phyloP scores from a whole-genome alignment of 2,329 filamentous ascomycete species.

The Sclerotinia glacialis region DNA sequence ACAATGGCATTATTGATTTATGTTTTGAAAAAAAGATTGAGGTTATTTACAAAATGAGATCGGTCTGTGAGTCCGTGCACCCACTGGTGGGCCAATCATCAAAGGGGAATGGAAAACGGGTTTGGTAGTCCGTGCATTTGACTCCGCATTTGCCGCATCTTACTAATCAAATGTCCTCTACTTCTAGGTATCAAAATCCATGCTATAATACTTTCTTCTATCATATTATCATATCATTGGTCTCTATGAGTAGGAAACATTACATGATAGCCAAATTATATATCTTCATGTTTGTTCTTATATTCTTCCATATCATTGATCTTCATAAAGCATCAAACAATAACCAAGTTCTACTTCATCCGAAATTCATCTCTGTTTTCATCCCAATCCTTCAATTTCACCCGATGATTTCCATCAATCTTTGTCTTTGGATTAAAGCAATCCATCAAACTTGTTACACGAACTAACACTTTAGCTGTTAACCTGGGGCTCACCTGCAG shows the following conservation, averaged over 20 bases:
- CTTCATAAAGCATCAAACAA: not conserved
- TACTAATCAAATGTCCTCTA: too few relatives aligned
- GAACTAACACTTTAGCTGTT: slow-evolving; percentile 25
- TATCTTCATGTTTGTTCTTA: not conserved
- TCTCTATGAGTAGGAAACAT: too few relatives aligned
- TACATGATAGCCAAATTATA: too few relatives aligned
- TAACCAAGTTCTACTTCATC: not conserved
- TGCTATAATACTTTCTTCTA: too few relatives aligned
- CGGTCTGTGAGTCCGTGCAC: too few relatives aligned
- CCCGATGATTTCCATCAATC: too few relatives aligned
- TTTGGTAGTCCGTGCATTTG: not conserved
- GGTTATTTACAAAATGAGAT: too few relatives aligned
- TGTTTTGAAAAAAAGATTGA: too few relatives aligned
- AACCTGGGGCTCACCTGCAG: not conserved
- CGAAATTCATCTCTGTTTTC: not conserved
- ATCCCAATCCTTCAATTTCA: not conserved
- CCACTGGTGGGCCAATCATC: not conserved
- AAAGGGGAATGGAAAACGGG: too few relatives aligned
- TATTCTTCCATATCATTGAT: not conserved
- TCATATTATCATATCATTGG: too few relatives aligned
- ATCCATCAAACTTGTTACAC: slow-evolving; percentile 21
- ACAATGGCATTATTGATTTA: too few relatives aligned
- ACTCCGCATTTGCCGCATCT: not conserved
- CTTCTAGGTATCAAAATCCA: too few relatives aligned
- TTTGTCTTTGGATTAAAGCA: not conserved